Evolutionary conservation across 1,284 basidiomycete genomes (phyloP), one percentile per base, ranked within the genome.

Genomic region (Ceratobasidium sp.): DNA sequence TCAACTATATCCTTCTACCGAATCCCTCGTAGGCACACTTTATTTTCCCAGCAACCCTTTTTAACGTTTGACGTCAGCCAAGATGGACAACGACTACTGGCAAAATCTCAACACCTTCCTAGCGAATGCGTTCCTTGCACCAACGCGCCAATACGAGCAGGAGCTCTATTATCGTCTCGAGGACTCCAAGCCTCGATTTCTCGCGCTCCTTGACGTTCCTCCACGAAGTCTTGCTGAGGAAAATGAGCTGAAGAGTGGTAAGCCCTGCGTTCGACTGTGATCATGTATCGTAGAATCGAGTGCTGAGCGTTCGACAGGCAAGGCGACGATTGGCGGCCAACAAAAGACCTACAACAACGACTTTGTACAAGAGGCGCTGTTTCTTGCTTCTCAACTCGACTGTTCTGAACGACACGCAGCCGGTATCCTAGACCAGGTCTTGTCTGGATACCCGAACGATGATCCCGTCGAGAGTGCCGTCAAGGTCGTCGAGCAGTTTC

Each of bases 401-500:
- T 89, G 87, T 76, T 94, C 93, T 5, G 93, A 95, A 81, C 87
- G 88, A 76, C 88, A 91, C 79, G 82, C 89, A 63, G 90, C 93
- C 0, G 84, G 84, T 16, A 84, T 94, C n/a, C 83, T 94, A 46
- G 87, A 91, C 73, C 82, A 85, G 30, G 84, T 91, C 54, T 88
- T 89, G 81, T 78, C 85, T 2, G 82, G 85, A 74, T 88, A 89
- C 77, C 89, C 90, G 0, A 92, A 91, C 75, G 81, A 89, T 14
- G 82, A 82, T 13, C 82, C 86, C 7, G 84, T 87, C 3, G 82
- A 82, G 66, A 86, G 84, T 62, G 83, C 93, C 43, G 91, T 94
- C 79, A 82, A 85, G 1, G 85, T 90, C 30, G 80, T 95, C 18
- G 82, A 88, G 49, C 86, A 87, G 75, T 91, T 88, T 75, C 91